These are phyloP conservation scores for Pichia manshurica DNA, from an alignment of 805 yeast species.

Conservation along the genomic window DNA sequence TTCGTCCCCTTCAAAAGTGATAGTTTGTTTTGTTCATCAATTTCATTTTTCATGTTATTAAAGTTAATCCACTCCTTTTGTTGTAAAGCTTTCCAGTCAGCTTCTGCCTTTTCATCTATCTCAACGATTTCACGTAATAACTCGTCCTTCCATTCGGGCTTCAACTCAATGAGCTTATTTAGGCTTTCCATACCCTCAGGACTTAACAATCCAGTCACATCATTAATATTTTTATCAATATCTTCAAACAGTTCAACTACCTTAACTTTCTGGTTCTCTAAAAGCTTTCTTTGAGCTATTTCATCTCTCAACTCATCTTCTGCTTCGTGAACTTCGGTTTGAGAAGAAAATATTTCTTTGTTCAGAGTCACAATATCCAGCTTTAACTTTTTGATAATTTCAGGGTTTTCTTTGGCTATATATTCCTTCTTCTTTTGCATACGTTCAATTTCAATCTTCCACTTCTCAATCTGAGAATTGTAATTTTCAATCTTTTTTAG, in stretches of 20 bases:
- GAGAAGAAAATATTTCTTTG: slow-evolving; percentile 23
- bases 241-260: slow-evolving; percentile 22
- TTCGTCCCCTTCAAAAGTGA: slow-evolving; percentile 13
- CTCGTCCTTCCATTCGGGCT: slow-evolving; percentile 30
- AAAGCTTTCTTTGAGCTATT: slow-evolving; percentile 22
- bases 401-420: slow-evolving; percentile 15
- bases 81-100: slow-evolving; percentile 36
- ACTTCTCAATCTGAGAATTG: slow-evolving; percentile 30
- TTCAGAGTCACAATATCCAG: slow-evolving; percentile 25
- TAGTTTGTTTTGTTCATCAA: slow-evolving; percentile 16
- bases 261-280: slow-evolving; percentile 23
- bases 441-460: slow-evolving; percentile 29
- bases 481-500: slow-evolving; percentile 30
- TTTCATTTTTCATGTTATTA: slow-evolving; percentile 22
- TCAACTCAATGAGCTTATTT: slow-evolving; percentile 20
- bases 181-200: slow-evolving; percentile 25
- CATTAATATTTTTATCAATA: slow-evolving; percentile 21
- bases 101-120: slow-evolving; percentile 32
- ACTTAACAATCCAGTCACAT: slow-evolving; percentile 26
- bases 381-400: slow-evolving; percentile 16
- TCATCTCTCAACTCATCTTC: slow-evolving; percentile 31
- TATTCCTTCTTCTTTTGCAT: slow-evolving; percentile 16
- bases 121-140: slow-evolving; percentile 25
- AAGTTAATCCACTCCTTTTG: slow-evolving; percentile 32
- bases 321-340: slow-evolving; percentile 25